Base-by-base conservation (phyloP, 2,329 filamentous ascomycete species). In the Ophiostoma fasciatum region DNA sequence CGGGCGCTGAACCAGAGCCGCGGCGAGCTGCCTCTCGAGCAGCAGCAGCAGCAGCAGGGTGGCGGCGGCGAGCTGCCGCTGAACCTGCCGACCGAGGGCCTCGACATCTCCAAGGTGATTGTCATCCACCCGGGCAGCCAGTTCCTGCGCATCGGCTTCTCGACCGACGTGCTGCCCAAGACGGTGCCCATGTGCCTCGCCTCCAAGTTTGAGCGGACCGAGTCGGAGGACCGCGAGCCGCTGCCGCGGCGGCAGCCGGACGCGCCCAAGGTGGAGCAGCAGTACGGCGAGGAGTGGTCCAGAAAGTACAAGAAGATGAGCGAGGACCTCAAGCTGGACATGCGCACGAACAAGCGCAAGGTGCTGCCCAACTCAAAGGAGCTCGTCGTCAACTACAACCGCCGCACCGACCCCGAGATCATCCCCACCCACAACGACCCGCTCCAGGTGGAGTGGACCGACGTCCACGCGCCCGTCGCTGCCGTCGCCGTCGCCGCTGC, bases 331-430 rank as follows among this genome's bases (percentile, higher is more conserved):
- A 94, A 93, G 59, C 62, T 78, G 3, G 81, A 84, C 35, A 93
- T 96, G 82, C 78, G 88, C 42, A 73, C 76, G 46, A 94, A 94
- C 60, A 96, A 96, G 66, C 78, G 84, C 52, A 82, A 93, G 54
- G 87, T 94, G 13, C 61, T 96, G 33, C 90, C 90, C n/a, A 96
- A 96, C 53, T 94, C 87, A 0, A 93, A 94, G 56, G 90, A 98
- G 51, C 66, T 94, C 40, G 88, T 94, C 2, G 75, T 87, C 45
- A 96, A 94, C 52, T 96, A 82, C 66, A 98, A 98, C 57, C 74
- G 82, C 36, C 73, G 83, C 32, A 82, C 77, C 1, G 75, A 81
- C 23, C 78, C 84, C 7, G 90, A 96, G 47, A 71, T 79, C 33
- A 96, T 98, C 41, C 78, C 82, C 5, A 82, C 90, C 50, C 90